phyloP scores from a whole-genome alignment of 495 filamentous ascomycete genomes.

The Aspergillus funiculosus region DNA sequence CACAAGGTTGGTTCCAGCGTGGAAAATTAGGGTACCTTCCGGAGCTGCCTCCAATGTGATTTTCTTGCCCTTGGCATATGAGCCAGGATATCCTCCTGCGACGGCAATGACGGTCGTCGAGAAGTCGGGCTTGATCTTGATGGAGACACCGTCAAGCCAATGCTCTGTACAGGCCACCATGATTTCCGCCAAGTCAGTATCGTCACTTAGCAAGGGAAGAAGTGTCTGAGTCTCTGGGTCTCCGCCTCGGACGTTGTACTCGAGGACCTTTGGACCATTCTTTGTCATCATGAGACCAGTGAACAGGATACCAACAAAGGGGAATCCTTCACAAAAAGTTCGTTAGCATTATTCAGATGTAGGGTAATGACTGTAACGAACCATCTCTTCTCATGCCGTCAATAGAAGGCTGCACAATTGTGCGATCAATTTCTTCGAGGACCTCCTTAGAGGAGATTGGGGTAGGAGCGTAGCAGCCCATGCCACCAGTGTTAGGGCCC shows the following conservation, averaged over 20 bases:
- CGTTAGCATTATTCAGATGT: constrained; percentile 9
- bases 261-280: constrained; percentile 78
- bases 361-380: no score
- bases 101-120: constrained; percentile 91
- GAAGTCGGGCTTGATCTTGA: constrained; percentile 62
- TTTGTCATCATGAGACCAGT: constrained; percentile 95
- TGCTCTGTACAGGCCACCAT: constrained; percentile 80
- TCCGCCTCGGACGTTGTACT: constrained; percentile 96
- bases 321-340: constrained; percentile 40
- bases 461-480: constrained; percentile 95
- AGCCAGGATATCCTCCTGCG: constrained; percentile 89
- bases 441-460: constrained; percentile 70
- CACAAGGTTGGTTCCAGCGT: constrained; percentile 76
- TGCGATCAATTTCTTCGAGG: constrained; percentile 70
- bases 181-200: constrained; percentile 84
- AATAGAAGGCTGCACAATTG: constrained; percentile 83
- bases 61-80: constrained; percentile 73
- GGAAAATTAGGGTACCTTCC: constrained; percentile 69
- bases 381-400: constrained; percentile 79
- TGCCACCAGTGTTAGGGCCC: constrained; percentile 93
- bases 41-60: constrained; percentile 55
- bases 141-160: constrained; percentile 61
- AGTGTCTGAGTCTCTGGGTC: constrained; percentile 96
- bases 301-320: constrained; percentile 84
- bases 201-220: constrained; percentile 68